phyloP scores from a whole-genome alignment of 371 early-diverging fungal genomes.

The Nosema muscidifuracis region DNA sequence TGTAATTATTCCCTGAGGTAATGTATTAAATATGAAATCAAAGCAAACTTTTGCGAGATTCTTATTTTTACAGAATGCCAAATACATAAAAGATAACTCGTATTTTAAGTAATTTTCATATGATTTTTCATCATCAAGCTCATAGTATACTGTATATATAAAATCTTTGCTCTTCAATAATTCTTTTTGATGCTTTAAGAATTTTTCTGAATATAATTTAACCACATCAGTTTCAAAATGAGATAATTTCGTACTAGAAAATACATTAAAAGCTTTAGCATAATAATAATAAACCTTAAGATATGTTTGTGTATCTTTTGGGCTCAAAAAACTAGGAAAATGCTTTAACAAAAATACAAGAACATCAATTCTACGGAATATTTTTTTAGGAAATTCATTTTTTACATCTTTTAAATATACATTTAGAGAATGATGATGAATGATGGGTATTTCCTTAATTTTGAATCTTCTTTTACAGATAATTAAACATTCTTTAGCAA shows the following conservation, averaged over 20 bases:
- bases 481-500: background rate
- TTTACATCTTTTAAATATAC: background rate
- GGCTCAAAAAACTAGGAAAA: background rate
- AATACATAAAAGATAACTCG: background rate
- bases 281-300: background rate
- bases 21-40: background rate
- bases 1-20: background rate
- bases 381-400: background rate
- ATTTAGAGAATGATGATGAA: background rate
- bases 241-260: background rate
- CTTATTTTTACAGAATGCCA: slow-evolving; percentile 2
- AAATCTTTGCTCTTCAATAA: background rate
- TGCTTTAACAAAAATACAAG: background rate
- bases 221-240: background rate
- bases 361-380: background rate
- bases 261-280: background rate
- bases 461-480: background rate
- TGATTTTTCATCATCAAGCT: background rate
- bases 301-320: background rate
- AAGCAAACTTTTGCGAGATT: background rate
- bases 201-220: background rate
- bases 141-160: background rate
- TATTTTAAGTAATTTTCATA: background rate
- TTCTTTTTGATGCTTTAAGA: background rate
- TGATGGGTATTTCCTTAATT: background rate